A percentile compares a stretch with the other conserved stretches of the same genome.
phyloP scores from a whole-genome alignment of 176 grass and related monocot species.

The Aegilops speltoides region DNA sequence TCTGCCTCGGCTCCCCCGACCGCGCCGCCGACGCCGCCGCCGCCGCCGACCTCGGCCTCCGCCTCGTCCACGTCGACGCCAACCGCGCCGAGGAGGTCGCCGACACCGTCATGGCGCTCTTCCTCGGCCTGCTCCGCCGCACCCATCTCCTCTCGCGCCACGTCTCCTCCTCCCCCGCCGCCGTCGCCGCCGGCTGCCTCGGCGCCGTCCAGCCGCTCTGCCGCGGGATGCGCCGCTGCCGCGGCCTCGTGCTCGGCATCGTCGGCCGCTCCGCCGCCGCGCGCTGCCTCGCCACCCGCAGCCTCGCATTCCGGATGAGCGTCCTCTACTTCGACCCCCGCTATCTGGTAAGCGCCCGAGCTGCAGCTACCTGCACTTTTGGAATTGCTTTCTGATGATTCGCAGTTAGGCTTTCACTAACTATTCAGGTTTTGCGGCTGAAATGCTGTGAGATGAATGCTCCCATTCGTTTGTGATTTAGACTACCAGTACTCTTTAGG shows the following conservation, averaged over 20 bases:
- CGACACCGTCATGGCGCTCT: slow-evolving; percentile 94
- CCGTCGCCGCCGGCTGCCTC: slow-evolving; percentile 61
- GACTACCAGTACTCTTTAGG: no score
- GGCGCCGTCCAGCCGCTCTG: slow-evolving; percentile 79
- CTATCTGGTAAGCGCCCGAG: slow-evolving; percentile 45
- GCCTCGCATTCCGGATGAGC: slow-evolving; percentile 91
- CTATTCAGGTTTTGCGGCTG: neutral
- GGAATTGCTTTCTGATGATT: neutral
- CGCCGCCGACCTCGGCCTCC: slow-evolving; percentile 79
- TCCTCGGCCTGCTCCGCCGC: slow-evolving; percentile 76
- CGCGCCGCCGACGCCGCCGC: slow-evolving; percentile 72
- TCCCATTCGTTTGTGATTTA: neutral
- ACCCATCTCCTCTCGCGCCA: slow-evolving; percentile 82
- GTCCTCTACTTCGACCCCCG: slow-evolving; percentile 93
- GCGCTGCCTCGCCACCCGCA: slow-evolving; percentile 82
- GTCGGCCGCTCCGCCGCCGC: slow-evolving; percentile 76
- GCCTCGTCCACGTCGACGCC: slow-evolving; percentile 80
- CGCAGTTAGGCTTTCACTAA: neutral
- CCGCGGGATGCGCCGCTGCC: slow-evolving; percentile 87
- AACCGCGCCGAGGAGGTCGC: slow-evolving; percentile 90
- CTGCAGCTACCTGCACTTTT: neutral
- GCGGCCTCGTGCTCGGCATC: slow-evolving; percentile 90
- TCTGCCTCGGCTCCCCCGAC: slow-evolving; percentile 87
- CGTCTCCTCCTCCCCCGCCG: slow-evolving; percentile 58
- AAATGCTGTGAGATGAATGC: neutral